A percentile compares a stretch with the other conserved stretches of the same genome.
phyloP scores from a whole-genome alignment of 371 early-diverging fungal species.

The Catenaria anguillulae region DNA sequence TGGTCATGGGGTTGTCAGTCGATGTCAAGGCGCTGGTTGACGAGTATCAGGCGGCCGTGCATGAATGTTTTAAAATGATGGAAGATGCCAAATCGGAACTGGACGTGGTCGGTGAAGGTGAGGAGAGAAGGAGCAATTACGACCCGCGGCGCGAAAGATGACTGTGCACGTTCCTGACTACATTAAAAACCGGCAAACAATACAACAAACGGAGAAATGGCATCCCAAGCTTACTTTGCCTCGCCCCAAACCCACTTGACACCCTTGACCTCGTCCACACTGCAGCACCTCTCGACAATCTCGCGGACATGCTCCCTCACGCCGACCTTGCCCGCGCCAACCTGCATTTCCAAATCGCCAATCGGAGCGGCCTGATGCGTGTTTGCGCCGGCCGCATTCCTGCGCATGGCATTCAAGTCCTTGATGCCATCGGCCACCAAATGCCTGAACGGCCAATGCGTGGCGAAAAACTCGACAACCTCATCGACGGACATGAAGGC shows the following conservation, averaged over 20 bases:
- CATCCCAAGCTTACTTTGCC: no score
- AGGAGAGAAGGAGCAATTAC: no score
- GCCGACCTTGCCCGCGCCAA: constrained; percentile 1
- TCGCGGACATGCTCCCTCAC: background rate
- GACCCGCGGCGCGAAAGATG: no score
- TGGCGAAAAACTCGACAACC: background rate
- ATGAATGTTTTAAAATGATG: no score
- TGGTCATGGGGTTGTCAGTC: no score
- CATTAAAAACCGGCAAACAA: no score
- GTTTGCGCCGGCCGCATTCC: background rate
- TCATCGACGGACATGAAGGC: background rate
- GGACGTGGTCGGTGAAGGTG: no score
- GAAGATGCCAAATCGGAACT: no score
- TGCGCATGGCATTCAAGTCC: background rate
- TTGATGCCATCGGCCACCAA: background rate
- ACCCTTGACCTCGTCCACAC: background rate
- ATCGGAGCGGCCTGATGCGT: background rate
- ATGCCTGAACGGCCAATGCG: background rate
- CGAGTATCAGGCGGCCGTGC: no score
- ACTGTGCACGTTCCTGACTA: no score
- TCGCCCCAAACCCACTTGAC: background rate
- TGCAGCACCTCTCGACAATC: background rate
- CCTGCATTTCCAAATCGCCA: background rate
- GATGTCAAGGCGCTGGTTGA: no score
- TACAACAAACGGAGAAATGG: no score